Conservation (phyloP, 306 rosid genomes). For the Boehmeria nivea region DNA sequence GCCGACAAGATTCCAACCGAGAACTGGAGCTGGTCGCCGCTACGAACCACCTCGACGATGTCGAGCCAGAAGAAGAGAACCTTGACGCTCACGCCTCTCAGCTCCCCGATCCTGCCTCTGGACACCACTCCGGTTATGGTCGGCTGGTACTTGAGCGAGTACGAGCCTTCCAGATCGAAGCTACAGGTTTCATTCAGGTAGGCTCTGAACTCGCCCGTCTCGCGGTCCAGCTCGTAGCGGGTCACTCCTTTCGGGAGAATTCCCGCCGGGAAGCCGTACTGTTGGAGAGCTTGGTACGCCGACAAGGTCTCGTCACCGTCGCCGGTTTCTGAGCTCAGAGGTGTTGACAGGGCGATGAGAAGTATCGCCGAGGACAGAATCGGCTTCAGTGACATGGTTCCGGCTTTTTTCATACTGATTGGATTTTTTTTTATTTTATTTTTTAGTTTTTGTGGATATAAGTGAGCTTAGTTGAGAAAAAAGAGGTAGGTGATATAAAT, state of each 20-base stretch:
- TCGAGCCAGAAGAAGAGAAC: slow-evolving; percentile 68
- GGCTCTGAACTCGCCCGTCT: slow-evolving; percentile 50
- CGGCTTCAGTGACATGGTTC: too few relatives aligned
- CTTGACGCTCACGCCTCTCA: slow-evolving; percentile 72
- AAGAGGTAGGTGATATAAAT: too few relatives aligned
- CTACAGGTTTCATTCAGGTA: slow-evolving; percentile 51
- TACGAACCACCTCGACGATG: slow-evolving; percentile 62
- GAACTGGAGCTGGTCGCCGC: slow-evolving; percentile 48
- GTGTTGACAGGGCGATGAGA: too few relatives aligned
- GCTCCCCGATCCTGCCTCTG: slow-evolving; percentile 36
- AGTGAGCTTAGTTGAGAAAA: too few relatives aligned
- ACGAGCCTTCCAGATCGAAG: slow-evolving; percentile 70
- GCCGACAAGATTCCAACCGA: slow-evolving; percentile 80
- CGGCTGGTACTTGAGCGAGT: slow-evolving; percentile 55
- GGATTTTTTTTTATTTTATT: too few relatives aligned
- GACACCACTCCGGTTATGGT: slow-evolving; percentile 54
- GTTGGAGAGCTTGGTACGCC: slow-evolving; percentile 48
- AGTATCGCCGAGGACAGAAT: too few relatives aligned
- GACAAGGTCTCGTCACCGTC: slow-evolving; percentile 15
- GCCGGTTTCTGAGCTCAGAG: too few relatives aligned
- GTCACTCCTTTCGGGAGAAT: slow-evolving; percentile 59
- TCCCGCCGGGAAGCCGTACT: slow-evolving; percentile 58
- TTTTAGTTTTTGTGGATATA: too few relatives aligned
- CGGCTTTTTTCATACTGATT: too few relatives aligned
- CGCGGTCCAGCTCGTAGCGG: slow-evolving; percentile 42